A percentile compares a stretch with the other conserved stretches of the same genome.
These are phyloP conservation scores for Hymenoscyphus linearis DNA, from an alignment of 2,329 filamentous ascomycete genomes.

Conservation along the genomic window DNA sequence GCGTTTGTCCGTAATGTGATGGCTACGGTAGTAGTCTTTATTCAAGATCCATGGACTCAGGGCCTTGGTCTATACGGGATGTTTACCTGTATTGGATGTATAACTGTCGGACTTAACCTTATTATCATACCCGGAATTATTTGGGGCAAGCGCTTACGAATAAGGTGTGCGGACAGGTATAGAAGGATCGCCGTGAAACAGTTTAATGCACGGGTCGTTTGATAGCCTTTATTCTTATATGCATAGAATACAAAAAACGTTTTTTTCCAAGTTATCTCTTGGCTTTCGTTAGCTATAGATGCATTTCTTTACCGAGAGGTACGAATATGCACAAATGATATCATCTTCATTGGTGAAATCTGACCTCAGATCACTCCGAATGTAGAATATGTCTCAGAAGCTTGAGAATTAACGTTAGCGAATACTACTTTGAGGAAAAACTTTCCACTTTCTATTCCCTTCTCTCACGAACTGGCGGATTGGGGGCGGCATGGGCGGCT, in stretches of 20 bases:
- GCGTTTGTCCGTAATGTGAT: conserved; percentile 41
- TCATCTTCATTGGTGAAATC: background rate
- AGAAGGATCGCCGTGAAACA: background rate
- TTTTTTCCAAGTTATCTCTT: too few species aligned
- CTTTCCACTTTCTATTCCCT: background rate
- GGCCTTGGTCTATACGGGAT: conserved; percentile 33
- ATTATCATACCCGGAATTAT: conserved; percentile 8
- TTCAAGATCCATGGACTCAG: conserved; percentile 35
- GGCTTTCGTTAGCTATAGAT: background rate
- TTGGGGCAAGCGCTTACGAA: conserved; percentile 4
- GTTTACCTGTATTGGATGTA: conserved; percentile 29
- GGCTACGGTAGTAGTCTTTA: conserved; percentile 41
- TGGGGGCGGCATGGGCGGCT: background rate
- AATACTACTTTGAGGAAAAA: background rate
- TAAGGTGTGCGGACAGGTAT: conserved; percentile 2
- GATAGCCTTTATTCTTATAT: background rate
- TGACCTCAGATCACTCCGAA: background rate
- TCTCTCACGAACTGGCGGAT: background rate
- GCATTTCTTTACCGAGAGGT: background rate
- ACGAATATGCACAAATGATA: background rate
- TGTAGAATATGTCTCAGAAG: background rate
- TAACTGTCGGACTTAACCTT: background rate
- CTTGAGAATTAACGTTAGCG: background rate
- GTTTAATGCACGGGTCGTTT: conserved; percentile 3
- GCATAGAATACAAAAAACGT: background rate